Evolutionary conservation across 108 stramenopile species (phyloP).

Genomic region (Nitzschia sp.): DNA sequence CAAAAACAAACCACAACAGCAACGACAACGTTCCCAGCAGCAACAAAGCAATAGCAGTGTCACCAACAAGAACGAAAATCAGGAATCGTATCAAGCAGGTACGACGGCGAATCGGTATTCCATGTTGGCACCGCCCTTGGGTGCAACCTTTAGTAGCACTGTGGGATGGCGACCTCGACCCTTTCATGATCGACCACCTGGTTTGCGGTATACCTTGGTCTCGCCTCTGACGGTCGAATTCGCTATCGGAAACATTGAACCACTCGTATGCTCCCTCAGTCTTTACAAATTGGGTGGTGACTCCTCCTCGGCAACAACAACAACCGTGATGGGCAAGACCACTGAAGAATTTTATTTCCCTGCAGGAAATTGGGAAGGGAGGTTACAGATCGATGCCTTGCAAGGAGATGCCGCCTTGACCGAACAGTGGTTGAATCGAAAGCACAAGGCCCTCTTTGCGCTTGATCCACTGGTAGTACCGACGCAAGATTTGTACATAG

Average conservation of each 20-base stretch:
- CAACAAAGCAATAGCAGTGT: constrained; percentile 6
- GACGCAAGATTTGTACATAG: constrained; percentile 44
- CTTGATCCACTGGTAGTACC: constrained; percentile 33
- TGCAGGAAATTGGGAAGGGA: constrained; percentile 71
- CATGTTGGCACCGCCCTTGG: constrained; percentile 79
- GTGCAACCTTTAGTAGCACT: constrained; percentile 55
- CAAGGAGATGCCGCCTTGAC: constrained; percentile 28
- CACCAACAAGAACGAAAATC: neutral
- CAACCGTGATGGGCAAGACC: constrained; percentile 51
- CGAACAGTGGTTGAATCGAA: constrained; percentile 54
- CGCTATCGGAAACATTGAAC: constrained; percentile 56
- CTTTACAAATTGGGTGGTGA: constrained; percentile 47
- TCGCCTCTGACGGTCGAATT: constrained; percentile 59
- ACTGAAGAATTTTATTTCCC: constrained; percentile 88
- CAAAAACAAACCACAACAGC: neutral
- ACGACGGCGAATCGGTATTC: constrained; percentile 23
- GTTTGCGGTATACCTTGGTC: constrained; percentile 50
- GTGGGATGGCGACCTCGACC: constrained; percentile 74
- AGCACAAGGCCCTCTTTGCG: constrained; percentile 80
- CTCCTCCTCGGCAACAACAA: neutral
- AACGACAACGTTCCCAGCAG: constrained; percentile 4
- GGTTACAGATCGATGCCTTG: constrained; percentile 35
- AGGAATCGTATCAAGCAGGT: neutral
- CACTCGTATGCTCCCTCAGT: constrained; percentile 70
- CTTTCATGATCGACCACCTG: constrained; percentile 77